phyloP scores from a whole-genome alignment of 2,329 filamentous ascomycete genomes.

The Fonsecaea nubica region DNA sequence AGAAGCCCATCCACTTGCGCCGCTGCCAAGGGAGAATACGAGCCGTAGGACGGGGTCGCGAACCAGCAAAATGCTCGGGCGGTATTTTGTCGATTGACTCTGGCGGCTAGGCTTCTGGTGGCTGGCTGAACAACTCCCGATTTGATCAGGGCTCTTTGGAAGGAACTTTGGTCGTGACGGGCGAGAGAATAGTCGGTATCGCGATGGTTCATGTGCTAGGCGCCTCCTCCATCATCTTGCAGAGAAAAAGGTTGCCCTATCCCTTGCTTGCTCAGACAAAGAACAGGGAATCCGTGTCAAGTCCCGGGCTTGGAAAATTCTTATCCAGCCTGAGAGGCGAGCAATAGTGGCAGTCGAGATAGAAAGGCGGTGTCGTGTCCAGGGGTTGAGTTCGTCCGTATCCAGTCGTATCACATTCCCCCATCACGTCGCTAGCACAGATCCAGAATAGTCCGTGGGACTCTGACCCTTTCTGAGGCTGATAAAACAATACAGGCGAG shows the following conservation, averaged over 20 bases:
- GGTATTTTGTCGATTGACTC: neutral
- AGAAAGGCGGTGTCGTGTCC: neutral
- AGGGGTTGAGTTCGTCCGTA: neutral
- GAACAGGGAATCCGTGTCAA: neutral
- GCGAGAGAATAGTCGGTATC: neutral
- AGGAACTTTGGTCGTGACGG: slow-evolving; percentile 5
- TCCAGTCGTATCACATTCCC: neutral
- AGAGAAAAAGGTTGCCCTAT: neutral
- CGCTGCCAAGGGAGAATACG: neutral
- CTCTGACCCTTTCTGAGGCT: neutral
- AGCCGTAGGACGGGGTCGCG: neutral
- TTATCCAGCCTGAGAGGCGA: neutral
- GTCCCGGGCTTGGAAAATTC: neutral
- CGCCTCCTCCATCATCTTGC: neutral
- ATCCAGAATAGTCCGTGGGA: neutral
- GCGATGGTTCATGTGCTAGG: neutral
- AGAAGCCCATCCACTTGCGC: neutral
- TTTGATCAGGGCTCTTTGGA: neutral
- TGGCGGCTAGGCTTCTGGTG: neutral
- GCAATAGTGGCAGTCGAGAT: neutral
- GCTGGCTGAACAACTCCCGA: slow-evolving; percentile 10
- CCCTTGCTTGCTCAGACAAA: neutral
- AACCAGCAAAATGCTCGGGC: neutral
- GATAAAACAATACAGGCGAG: neutral
- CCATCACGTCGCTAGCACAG: neutral